Evolutionary conservation across 306 rosid species (phyloP).

Genomic region (Nissolia schottii): DNA sequence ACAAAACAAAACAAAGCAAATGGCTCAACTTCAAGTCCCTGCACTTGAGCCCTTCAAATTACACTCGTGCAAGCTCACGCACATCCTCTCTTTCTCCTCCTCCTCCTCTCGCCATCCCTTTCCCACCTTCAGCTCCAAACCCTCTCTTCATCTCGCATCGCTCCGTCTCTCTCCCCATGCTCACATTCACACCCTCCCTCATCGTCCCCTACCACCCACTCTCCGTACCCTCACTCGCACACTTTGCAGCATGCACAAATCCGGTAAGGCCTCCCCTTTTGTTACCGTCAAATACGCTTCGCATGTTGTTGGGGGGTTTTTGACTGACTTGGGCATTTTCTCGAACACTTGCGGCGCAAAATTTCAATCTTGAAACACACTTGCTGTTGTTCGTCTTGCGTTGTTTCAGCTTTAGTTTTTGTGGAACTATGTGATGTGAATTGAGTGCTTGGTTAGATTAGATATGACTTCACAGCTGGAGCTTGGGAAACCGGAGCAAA

Average conservation of each 20-base stretch:
- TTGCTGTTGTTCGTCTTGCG: not conserved
- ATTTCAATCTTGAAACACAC: not conserved
- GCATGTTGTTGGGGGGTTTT: not conserved
- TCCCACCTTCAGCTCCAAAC: constrained; percentile 15
- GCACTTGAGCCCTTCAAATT: constrained; percentile 27
- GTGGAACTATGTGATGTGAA: not conserved
- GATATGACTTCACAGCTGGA: constrained; percentile 76
- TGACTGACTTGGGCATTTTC: constrained; percentile 26
- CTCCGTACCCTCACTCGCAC: constrained; percentile 20
- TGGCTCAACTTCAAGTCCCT: constrained; percentile 39
- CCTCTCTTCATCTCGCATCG: not conserved
- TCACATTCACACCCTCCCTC: not conserved
- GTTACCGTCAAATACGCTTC: not conserved
- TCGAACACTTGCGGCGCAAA: constrained; percentile 31
- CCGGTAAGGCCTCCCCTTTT: constrained; percentile 40
- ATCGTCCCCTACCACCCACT: not conserved
- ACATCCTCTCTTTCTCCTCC: constrained; percentile 10
- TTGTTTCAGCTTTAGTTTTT: not conserved
- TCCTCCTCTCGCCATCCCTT: constrained; percentile 14
- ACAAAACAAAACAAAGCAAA: not conserved
- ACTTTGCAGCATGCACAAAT: constrained; percentile 45
- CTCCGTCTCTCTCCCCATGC: constrained; percentile 9
- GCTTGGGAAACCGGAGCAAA: constrained; percentile 48
- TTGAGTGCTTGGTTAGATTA: constrained; percentile 50
- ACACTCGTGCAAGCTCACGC: constrained; percentile 14